These are phyloP conservation scores for Metschnikowia cubensis DNA, from an alignment of 805 yeast species.

Conservation along the genomic window DNA sequence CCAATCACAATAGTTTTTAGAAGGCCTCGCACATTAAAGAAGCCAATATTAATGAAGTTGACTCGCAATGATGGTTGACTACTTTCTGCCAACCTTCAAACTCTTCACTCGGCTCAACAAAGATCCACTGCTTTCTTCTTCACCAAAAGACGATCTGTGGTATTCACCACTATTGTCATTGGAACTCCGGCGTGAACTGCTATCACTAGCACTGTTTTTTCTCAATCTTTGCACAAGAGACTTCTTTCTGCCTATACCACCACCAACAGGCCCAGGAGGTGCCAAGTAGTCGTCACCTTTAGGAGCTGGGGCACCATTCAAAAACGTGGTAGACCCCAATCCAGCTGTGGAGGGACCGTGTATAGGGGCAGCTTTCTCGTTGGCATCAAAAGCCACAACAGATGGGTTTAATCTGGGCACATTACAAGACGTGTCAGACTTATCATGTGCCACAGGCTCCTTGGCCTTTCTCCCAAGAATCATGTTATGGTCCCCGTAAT, in stretches of 20 bases:
- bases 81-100: conserved; percentile 67
- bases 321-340: conserved; percentile 84
- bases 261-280: conserved; percentile 16
- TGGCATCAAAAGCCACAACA: conserved; percentile 68
- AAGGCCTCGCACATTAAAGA: neutral
- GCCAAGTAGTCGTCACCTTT: conserved; percentile 32
- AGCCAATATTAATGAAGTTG: neutral
- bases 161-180: conserved; percentile 21
- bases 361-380: conserved; percentile 60
- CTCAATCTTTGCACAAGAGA: conserved; percentile 70
- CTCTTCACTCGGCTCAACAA: conserved; percentile 84
- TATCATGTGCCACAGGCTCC: conserved; percentile 11
- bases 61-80: conserved; percentile 6
- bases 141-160: conserved; percentile 15
- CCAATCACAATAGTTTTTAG: neutral
- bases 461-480: conserved; percentile 29
- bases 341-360: conserved; percentile 89
- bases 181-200: conserved; percentile 29
- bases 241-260: conserved; percentile 72
- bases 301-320: conserved; percentile 95
- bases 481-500: conserved; percentile 45
- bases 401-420: conserved; percentile 49
- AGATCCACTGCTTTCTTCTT: conserved; percentile 30
- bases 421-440: conserved; percentile 21
- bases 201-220: conserved; percentile 33